Evolutionary conservation across 2,329 filamentous ascomycete species (phyloP), one percentile per base, ranked within the genome.

Genomic region (Alternaria alternata): DNA sequence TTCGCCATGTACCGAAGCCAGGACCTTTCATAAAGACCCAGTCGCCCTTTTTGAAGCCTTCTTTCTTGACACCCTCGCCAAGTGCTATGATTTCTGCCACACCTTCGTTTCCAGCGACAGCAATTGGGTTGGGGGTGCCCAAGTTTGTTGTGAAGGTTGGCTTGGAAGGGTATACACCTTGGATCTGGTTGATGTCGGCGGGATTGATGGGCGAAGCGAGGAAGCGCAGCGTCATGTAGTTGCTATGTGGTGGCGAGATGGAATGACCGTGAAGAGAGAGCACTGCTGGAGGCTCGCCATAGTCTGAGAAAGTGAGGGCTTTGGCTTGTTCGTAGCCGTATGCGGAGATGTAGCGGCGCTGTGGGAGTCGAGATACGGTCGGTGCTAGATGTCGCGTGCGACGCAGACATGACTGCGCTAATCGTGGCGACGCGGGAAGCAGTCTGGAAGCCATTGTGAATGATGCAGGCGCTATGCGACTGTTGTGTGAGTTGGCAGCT

Each of bases 131-230:
- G 1, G 88, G 68, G 0, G 94, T 97, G 57, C 93, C 91, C 55
- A 99, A 87, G 1, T 87, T 80, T 6, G 88, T 89, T 18, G 88
- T 89, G 80, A 96, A 94, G 44, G 86, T 83, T 0, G 94, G 93
- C 76, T 93, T 93, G 46, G 89, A 89, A 63, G 94, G 94, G 82
- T 99, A 99, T 4, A 94, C 93, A 67, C 95, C 95, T 83, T 99
- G 95, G 73, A 99, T 92, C 73, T 94, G 94, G 84, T 99, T 99
- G 79, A 99, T 92, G 81, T 99, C 95, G 74, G 95, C 94, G 24
- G 95, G 95, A 82, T 99, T 99, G 79, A 99, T 92, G 58, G 95
- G 93, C 1, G 93, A 89, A 32, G 94, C 92, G 71, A 99, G 91
- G 71, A 95, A 90, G 78, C 93, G 92, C 61, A 99, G 84, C 55